Conservation (phyloP, 2,329 filamentous ascomycete species). For the Aspergillus melleus region DNA sequence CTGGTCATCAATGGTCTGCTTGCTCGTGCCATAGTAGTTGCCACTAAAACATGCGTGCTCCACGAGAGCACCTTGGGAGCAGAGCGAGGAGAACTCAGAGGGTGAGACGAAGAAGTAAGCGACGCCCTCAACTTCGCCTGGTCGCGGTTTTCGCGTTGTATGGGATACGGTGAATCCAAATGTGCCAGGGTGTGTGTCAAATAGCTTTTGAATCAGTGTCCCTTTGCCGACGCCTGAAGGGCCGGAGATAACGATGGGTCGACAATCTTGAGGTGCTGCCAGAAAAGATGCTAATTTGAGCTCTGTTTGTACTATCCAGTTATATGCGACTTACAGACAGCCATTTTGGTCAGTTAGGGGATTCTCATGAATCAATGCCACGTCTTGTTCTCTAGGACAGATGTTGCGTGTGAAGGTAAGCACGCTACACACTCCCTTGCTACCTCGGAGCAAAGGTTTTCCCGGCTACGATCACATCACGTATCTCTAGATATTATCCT, state of each 20-base stretch:
- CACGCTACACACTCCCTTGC: no score
- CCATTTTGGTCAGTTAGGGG: no score
- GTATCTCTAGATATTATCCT: no score
- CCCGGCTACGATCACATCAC: no score
- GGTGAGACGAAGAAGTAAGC: conserved; percentile 73
- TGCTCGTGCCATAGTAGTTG: conserved; percentile 79
- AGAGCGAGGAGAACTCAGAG: conserved; percentile 63
- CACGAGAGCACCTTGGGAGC: conserved; percentile 67
- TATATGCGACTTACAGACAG: no score
- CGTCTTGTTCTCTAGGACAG: no score
- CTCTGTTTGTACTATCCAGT: no score
- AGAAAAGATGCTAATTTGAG: conserved; percentile 1
- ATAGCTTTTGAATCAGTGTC: conserved; percentile 29
- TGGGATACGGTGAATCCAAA: conserved; percentile 31
- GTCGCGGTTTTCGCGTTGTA: conserved; percentile 74
- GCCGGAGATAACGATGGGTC: conserved; percentile 31
- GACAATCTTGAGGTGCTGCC: conserved; percentile 10
- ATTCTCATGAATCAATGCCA: no score
- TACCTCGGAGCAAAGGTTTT: no score
- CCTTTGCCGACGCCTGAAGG: conserved; percentile 33
- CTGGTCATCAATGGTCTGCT: conserved; percentile 36
- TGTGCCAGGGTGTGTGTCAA: conserved; percentile 28
- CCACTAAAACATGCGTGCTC: conserved; percentile 78
- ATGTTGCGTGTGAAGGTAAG: no score
- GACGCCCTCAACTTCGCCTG: conserved; percentile 68